Evolutionary conservation across 2,329 filamentous ascomycete genomes (phyloP).

Genomic region (Diplocarpon rosae): DNA sequence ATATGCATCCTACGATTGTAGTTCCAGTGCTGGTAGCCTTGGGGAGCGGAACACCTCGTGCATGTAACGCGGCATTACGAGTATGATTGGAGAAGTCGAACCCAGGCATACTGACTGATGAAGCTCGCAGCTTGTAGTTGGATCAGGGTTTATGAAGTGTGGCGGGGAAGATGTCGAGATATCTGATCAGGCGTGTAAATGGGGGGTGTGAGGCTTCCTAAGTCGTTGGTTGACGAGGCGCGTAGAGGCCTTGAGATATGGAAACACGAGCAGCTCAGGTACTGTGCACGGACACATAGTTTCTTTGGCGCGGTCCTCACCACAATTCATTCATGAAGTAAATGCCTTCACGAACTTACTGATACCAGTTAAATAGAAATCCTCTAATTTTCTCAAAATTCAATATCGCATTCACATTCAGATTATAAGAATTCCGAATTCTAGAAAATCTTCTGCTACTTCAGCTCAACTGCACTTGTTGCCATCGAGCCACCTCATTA

Average conservation of each 20-base stretch:
- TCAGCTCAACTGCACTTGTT: not conserved
- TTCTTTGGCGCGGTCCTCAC: not conserved
- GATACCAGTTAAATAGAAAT: too few relatives aligned
- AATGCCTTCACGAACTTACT: too few relatives aligned
- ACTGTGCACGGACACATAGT: not conserved
- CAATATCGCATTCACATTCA: too few relatives aligned
- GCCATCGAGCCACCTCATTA: not conserved
- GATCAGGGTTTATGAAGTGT: not conserved
- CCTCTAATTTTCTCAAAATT: too few relatives aligned
- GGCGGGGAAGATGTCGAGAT: not conserved
- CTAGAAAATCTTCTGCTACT: too few relatives aligned
- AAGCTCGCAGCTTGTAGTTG: conserved; percentile 12
- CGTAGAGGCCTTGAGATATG: not conserved
- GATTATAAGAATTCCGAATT: too few relatives aligned
- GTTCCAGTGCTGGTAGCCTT: conserved; percentile 98
- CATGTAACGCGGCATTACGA: conserved; percentile 93
- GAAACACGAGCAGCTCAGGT: not conserved
- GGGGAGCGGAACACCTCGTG: conserved; percentile 83
- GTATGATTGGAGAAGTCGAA: conserved; percentile 99
- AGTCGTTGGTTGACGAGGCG: conserved; percentile 1
- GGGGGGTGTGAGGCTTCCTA: not conserved
- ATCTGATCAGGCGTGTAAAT: not conserved
- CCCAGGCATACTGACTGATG: conserved; percentile 63
- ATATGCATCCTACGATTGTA: conserved; percentile 96
- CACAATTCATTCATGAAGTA: too few relatives aligned